Evolutionary conservation across 2,329 filamentous ascomycete species (phyloP).

Genomic region (Stagonosporopsis vannaccii): DNA sequence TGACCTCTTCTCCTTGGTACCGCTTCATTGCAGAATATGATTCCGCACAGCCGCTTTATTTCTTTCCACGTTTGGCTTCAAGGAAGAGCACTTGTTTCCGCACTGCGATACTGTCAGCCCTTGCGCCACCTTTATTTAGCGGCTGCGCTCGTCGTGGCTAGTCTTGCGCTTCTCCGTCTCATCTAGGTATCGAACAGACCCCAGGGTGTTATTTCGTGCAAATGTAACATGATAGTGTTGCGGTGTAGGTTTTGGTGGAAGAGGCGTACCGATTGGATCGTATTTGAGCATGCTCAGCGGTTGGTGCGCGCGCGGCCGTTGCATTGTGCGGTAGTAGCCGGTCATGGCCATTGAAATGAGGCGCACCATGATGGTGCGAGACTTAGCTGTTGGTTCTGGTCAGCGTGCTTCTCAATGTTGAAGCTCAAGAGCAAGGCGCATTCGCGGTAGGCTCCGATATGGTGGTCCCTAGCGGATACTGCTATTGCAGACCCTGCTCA

Average conservation of each 20-base stretch:
- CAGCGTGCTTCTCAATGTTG: slow-evolving; percentile 20
- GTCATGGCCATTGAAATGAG: slow-evolving; percentile 99
- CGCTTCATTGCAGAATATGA: neutral
- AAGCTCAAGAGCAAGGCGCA: too few relatives aligned
- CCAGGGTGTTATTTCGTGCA: too few relatives aligned
- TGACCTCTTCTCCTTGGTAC: neutral
- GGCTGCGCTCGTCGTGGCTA: neutral
- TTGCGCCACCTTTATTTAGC: neutral
- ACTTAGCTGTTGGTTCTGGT: slow-evolving; percentile 70
- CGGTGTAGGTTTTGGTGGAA: too few relatives aligned
- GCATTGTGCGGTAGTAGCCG: slow-evolving; percentile 93
- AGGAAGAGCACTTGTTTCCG: slow-evolving; percentile 95
- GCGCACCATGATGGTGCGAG: slow-evolving; percentile 89
- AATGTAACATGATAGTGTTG: neutral
- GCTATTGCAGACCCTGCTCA: neutral
- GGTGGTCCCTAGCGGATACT: neutral
- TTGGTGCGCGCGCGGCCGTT: slow-evolving; percentile 78
- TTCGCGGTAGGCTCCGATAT: neutral
- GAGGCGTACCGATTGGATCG: slow-evolving; percentile 82
- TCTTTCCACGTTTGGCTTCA: slow-evolving; percentile 84
- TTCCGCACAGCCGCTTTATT: slow-evolving; percentile 26
- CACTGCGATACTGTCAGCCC: slow-evolving; percentile 62
- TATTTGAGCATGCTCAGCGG: slow-evolving; percentile 99
- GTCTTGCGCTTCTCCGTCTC: neutral
- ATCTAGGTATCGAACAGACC: neutral